A percentile compares a stretch with the other conserved stretches of the same genome.
Conservation (phyloP, 2,329 filamentous ascomycete genomes). For the Phyllosticta ampelicida region DNA sequence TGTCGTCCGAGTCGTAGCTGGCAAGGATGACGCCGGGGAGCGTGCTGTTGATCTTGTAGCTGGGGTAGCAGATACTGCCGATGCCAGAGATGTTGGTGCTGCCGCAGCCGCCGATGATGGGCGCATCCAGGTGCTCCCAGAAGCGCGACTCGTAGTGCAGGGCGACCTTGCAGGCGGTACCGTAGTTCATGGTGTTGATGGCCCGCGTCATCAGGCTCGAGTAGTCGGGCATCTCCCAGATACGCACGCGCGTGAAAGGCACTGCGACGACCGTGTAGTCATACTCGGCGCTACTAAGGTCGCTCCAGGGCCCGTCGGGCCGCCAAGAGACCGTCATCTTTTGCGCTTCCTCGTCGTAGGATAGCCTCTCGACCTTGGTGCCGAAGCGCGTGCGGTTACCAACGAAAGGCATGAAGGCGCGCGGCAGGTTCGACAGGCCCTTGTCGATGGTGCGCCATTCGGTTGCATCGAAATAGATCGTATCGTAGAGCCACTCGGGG, state of each 20-base stretch:
- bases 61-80: slow-evolving; percentile 54
- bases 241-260: slow-evolving; percentile 53
- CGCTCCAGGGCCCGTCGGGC: slow-evolving; percentile 32
- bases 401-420: slow-evolving; percentile 52
- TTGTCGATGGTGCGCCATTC: slow-evolving; percentile 56
- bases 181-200: slow-evolving; percentile 40
- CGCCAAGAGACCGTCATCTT: slow-evolving; percentile 52
- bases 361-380: slow-evolving; percentile 46
- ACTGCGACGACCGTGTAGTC: slow-evolving; percentile 58
- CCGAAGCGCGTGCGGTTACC: slow-evolving; percentile 46
- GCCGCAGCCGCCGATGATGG: slow-evolving; percentile 56
- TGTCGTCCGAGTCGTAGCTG: slow-evolving; percentile 43
- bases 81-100: slow-evolving; percentile 51
- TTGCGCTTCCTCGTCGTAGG: slow-evolving; percentile 39
- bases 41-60: slow-evolving; percentile 54
- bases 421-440: slow-evolving; percentile 48
- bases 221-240: slow-evolving; percentile 49
- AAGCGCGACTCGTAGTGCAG: slow-evolving; percentile 58
- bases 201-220: slow-evolving; percentile 40
- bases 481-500: slow-evolving; percentile 46
- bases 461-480: slow-evolving; percentile 49
- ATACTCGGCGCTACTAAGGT: slow-evolving; percentile 40
- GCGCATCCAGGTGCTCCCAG: slow-evolving; percentile 43
- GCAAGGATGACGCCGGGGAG: slow-evolving; percentile 53
- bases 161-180: slow-evolving; percentile 46